Base-by-base conservation (phyloP, 2,329 filamentous ascomycete genomes). In the Xylariaceae sp. region DNA sequence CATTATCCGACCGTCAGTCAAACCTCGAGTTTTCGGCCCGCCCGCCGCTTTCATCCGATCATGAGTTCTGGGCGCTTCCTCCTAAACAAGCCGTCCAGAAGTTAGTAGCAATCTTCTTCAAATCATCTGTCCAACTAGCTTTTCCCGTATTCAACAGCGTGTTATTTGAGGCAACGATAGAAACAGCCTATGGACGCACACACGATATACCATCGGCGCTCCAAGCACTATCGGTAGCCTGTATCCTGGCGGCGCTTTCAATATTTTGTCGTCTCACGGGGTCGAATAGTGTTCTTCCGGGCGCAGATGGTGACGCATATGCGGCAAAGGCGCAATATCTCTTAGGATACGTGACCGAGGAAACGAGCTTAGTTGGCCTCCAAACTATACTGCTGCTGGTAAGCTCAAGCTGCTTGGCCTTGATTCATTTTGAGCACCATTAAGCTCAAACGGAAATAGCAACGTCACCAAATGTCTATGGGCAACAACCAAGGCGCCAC, bases 81-180 rank as follows among this genome's bases (percentile, higher is more conserved):
- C 41, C 41, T 18, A 44, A 45, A 26, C 6, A 40, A 3, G 22
- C 12, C 13, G 41, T 45, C 37, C 32, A 26, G 40, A 32, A 30
- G 18, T 12, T 51, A 1, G 40, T 30, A 9, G 12, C 40, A 6
- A 19, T 26, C 18, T 45, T 44, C 22, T 37, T 51, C 41, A 7
- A n/a, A 39, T 45, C 49, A 21, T 30, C 26, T n/a, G 44, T 45
- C 5, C 29, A 44, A 7, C 19, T 36, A 19, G 21, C 2, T 19
- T 51, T 51, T 18, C 49, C 49, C 13, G 39, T 51, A 2, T 29
- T 51, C 8, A 41, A 51, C 8, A 45, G 19, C 7, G 5, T 18
- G 15, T 41, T 45, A 6, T 51, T 51, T 8, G 30, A 51, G 9
- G 30, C 7, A n/a, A 51, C 49, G 3, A 45, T 51, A n/a, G 41